Percentiles rank a stretch among this genome's conserved stretches.
These are phyloP conservation scores for Rhododendron simsii DNA, from an alignment of 148 eudicot genomes.

Conservation along the genomic window DNA sequence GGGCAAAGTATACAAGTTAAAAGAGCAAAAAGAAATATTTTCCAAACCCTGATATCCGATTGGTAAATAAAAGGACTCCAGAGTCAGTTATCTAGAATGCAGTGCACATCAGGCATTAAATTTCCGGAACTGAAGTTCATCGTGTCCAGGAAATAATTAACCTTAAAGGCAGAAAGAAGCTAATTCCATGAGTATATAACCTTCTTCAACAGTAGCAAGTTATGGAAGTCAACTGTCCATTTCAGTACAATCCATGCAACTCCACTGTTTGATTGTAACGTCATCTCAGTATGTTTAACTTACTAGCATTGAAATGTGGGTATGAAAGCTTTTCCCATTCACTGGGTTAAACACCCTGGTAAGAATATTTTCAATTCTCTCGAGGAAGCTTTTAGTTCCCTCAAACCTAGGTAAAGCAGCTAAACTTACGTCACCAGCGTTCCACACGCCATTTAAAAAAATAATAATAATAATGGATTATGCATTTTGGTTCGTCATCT, in stretches of 20 bases:
- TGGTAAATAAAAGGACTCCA: neutral
- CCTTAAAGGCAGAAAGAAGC: neutral
- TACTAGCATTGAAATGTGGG: neutral
- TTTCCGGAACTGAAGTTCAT: neutral
- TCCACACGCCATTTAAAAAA: too few species aligned
- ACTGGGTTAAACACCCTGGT: neutral
- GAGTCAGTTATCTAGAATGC: neutral
- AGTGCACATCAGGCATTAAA: neutral
- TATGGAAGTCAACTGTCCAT: neutral
- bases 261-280: neutral
- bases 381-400: neutral
- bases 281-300: neutral
- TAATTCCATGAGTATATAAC: neutral
- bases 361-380: neutral
- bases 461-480: too few species aligned
- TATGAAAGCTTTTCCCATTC: neutral
- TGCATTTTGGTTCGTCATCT: neutral
- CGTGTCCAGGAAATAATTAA: neutral
- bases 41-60: neutral
- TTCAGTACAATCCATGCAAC: neutral
- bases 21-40: neutral
- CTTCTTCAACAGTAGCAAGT: neutral
- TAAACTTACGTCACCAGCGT: neutral
- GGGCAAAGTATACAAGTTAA: neutral
- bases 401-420: neutral